A percentile compares a stretch with the other conserved stretches of the same genome.
Evolutionary conservation across 345 rosid genomes (phyloP).

Genomic region (Lenwebbia sp.): DNA sequence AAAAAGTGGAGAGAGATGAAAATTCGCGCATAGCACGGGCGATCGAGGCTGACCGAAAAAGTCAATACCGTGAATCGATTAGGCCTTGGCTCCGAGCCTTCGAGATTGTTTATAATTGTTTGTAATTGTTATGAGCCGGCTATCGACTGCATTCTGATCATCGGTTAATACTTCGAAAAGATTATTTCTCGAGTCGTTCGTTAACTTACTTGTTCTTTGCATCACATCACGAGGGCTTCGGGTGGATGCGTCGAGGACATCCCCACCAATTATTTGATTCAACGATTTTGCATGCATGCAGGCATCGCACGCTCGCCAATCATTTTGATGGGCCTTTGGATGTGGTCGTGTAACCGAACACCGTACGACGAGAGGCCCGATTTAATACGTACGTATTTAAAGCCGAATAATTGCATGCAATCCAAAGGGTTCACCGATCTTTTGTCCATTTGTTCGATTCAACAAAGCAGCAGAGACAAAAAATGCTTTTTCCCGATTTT

Average conservation of each 20-base stretch:
- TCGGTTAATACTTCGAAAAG: fast-evolving
- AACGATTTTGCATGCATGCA: not conserved
- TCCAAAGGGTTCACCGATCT: not conserved
- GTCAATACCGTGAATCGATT: fast-evolving
- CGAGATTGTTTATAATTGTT: not conserved
- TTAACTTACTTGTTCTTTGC: not conserved
- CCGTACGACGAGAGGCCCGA: not conserved
- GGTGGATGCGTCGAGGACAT: not conserved
- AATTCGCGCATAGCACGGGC: not conserved
- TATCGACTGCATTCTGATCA: fast-evolving
- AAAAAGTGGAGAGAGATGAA: not conserved
- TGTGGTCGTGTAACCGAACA: not conserved
- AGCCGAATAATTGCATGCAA: not conserved
- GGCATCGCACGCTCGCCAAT: not conserved
- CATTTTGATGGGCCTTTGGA: not conserved
- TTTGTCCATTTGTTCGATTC: no score
- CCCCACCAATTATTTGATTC: not conserved
- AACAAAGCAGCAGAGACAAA: no score
- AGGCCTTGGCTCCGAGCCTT: fast-evolving
- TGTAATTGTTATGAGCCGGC: not conserved
- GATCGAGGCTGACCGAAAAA: not conserved
- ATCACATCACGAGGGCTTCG: not conserved
- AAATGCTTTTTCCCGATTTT: no score
- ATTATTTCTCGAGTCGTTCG: not conserved
- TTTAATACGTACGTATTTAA: not conserved